phyloP scores from a whole-genome alignment of 75 land plant species.

The Sequoiadendron giganteum region DNA sequence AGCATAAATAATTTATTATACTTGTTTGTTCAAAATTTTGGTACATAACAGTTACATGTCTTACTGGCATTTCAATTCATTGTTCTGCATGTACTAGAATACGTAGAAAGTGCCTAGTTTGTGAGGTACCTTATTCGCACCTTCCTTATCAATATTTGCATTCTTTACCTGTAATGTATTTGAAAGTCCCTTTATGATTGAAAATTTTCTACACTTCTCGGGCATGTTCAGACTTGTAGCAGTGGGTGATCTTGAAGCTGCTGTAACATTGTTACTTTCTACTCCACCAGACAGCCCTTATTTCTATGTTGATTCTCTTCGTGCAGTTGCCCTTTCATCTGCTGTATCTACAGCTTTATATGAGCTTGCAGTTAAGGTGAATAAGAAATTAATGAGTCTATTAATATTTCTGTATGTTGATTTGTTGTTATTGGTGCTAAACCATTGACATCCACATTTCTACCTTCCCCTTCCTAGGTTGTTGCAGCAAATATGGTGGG shows the following conservation, averaged over 20 bases:
- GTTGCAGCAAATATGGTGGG: constrained; percentile 99
- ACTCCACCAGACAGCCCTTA: constrained; percentile 85
- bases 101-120: not conserved
- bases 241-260: constrained; percentile 92
- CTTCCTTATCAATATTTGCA: not conserved
- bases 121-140: not conserved
- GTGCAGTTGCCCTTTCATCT: constrained; percentile 95
- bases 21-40: not conserved
- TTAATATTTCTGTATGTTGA: not conserved
- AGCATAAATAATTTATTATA: not conserved
- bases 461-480: constrained; percentile 46
- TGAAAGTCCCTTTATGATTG: not conserved
- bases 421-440: not conserved
- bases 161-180: no score
- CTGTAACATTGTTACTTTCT: constrained; percentile 90
- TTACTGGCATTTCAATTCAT: not conserved
- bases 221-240: constrained; percentile 69
- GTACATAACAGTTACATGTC: not conserved
- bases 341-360: constrained; percentile 91
- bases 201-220: not conserved
- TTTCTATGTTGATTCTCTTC: constrained; percentile 92
- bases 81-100: not conserved
- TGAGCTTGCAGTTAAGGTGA: constrained; percentile 97
- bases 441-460: constrained; percentile 6
- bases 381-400: not conserved